Evolutionary conservation across 805 yeast genomes (phyloP), one percentile per base, ranked within the genome.

Genomic region (Deakozyma indianensis): DNA sequence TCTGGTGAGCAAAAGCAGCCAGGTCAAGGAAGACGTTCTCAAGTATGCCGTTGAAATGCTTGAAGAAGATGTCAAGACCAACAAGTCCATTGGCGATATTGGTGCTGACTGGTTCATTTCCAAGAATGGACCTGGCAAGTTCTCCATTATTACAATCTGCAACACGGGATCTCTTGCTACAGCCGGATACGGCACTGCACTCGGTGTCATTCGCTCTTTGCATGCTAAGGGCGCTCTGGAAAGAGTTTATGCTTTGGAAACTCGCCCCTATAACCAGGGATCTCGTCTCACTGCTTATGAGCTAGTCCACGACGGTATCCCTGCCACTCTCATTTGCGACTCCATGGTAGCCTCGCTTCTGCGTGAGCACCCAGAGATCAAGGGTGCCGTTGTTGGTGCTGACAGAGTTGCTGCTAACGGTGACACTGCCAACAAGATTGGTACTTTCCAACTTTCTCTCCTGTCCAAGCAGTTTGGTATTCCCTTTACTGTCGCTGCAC

Each of bases 151-250:
- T 58, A 90, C 97, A 1, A 84, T 92, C 47, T 90, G 98, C 64
- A 90, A 90, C 64, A 90, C 98, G 0, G 98, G 98, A 0, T 85
- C 96, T 0, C 68, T 90, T 48, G 98, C 98, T 1, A 90, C 98
- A 1, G 85, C 97, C 3, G 97, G 97, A 1, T 90, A 87, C 59
- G 98, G 98, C 24, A 90, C 98, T 3, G 97, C 97, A 0, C 69
- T 90, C 24, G 97, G 98, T 14, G 84, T 92, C 22, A 77, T 90
- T 35, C 75, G 97, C 52, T 77, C 95, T 0, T 67, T 83, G 50
- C 74, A 62, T 45, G 51, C 61, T 1, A 53, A 65, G 0, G 74
- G 77, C 41, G 70, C 69, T 57, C 64, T 90, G 51, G 69, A 74
- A 7, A 86, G 78, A 43, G 92, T 80, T 0, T 92, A 78, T 54